Evolutionary conservation across 2,329 filamentous ascomycete species (phyloP), one percentile per base, ranked within the genome.

Genomic region (Aspergillus transmontanensis): DNA sequence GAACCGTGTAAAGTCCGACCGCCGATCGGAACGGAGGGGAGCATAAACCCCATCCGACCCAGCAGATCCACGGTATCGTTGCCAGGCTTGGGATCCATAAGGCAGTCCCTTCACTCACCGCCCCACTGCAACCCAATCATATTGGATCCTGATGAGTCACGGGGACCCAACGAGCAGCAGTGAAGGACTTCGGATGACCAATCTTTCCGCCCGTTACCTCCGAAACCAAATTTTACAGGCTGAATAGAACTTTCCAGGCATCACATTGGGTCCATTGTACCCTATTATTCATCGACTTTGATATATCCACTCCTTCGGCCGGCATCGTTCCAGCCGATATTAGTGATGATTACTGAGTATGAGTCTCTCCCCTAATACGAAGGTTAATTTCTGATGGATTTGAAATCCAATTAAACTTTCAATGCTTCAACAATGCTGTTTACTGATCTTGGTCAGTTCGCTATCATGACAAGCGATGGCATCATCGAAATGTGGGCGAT

Each of bases 191-290:
- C 67, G 66, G 64, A 67, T 68, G 66, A 68, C 68, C 65, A 63
- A 66, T 67, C 63, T 62, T 65, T 67, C 65, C 68, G 65, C 62
- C 64, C 64, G 64, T 60, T 64, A 59, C 57, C 56, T 66, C 61
- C 57, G 61, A 30, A 21, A 16, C 19, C 14, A 28, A 39, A 39
- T 30, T n/a, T 41, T 36, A 26, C 26, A 26, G 36, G n/a, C 26
- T 50, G 23, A 14, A 34, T 65, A 30, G 61, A 65, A 65, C 34
- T 54, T 65, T 63, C 63, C 63, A 63, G 57, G 57, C 30, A 55
- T 55, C n/a, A 39, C 4, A 21, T 23, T 55, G 32, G 21, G 26
- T 55, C 21, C 21, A 21, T 36, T 16, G 1, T 32, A 10, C 21
- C 12, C 26, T 19, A 51, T 59, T 59, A 51, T 45, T 59, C 57